Conservation (phyloP, 2,329 filamentous ascomycete genomes). For the Zasmidium angulare region DNA sequence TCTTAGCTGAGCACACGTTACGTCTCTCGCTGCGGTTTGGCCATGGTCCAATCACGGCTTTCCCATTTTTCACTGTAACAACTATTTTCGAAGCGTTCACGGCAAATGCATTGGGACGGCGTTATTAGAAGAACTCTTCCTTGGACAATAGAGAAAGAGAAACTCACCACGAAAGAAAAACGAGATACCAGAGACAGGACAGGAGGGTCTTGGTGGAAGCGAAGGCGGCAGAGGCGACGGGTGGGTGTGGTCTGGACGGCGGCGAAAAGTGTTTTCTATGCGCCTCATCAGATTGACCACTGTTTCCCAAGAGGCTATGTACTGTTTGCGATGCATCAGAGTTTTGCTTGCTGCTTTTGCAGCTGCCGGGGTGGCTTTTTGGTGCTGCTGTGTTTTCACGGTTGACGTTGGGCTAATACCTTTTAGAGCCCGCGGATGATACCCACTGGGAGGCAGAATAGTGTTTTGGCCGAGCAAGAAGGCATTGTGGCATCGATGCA, state of each 20-base stretch:
- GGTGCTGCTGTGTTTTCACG: not conserved
- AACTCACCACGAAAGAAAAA: conserved; percentile 5
- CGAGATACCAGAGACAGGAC: conserved; percentile 1
- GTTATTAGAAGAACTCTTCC: conserved; percentile 12
- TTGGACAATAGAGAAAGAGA: conserved; percentile 26
- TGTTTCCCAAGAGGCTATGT: conserved; percentile 4
- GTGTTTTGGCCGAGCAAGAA: too few relatives aligned
- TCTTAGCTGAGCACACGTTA: conserved; percentile 37
- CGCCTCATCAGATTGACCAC: conserved; percentile 9
- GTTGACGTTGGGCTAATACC: conserved; percentile 11
- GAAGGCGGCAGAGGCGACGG: not conserved
- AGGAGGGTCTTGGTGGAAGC: conserved; percentile 7
- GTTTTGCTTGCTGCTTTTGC: not conserved
- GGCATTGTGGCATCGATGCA: too few relatives aligned
- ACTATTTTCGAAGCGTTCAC: conserved; percentile 19
- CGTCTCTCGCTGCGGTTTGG: not conserved
- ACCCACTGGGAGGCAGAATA: conserved; percentile 4
- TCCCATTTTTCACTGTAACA: conserved; percentile 20
- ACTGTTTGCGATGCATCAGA: conserved; percentile 4
- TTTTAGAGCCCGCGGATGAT: conserved; percentile 11
- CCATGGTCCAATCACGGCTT: not conserved
- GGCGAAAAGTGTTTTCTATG: not conserved
- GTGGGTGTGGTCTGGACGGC: not conserved
- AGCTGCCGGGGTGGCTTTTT: not conserved
- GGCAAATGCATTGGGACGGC: conserved; percentile 18